Conservation (phyloP, 768 basidiomycete genomes). For the Wakefieldia striispora region DNA sequence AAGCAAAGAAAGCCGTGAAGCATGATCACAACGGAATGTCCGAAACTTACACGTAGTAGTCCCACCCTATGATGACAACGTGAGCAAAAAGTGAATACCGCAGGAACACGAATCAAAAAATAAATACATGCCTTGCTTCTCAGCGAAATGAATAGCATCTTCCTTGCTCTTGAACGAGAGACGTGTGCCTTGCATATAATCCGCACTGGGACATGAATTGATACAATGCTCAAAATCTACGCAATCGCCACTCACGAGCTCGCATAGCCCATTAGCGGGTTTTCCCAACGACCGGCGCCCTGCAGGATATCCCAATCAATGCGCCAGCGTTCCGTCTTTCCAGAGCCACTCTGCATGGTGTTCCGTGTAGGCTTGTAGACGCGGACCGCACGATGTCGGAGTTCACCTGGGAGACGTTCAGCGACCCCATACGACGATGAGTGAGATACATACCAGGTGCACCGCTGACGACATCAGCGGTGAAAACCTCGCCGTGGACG, state of each 20-base stretch:
- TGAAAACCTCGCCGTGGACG: constrained; percentile 57
- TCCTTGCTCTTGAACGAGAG: constrained; percentile 82
- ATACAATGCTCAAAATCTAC: background rate
- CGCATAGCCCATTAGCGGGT: constrained; percentile 96
- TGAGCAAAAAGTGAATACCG: background rate
- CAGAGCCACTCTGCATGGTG: constrained; percentile 92
- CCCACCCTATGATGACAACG: constrained; percentile 65
- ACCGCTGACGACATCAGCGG: constrained; percentile 82
- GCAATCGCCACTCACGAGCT: constrained; percentile 68
- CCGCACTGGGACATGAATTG: constrained; percentile 53
- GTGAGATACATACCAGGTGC: constrained; percentile 63
- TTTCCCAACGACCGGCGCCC: constrained; percentile 94
- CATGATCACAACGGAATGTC: constrained; percentile 1
- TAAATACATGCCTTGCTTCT: constrained; percentile 83
- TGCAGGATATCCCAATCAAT: constrained; percentile 93
- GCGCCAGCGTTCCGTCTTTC: constrained; percentile 85
- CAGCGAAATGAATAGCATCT: constrained; percentile 91
- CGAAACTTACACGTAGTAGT: constrained; percentile 77
- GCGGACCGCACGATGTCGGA: constrained; percentile 83
- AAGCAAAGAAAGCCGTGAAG: constrained; percentile 9
- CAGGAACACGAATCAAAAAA: background rate
- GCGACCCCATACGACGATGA: background rate
- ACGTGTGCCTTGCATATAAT: constrained; percentile 93
- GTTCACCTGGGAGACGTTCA: constrained; percentile 52
- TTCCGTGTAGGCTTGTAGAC: constrained; percentile 92